Percentiles rank a stretch among this genome's conserved stretches.
Evolutionary conservation across 192 early-diverging fungal species (phyloP).

Genomic region (Backusella sp.): DNA sequence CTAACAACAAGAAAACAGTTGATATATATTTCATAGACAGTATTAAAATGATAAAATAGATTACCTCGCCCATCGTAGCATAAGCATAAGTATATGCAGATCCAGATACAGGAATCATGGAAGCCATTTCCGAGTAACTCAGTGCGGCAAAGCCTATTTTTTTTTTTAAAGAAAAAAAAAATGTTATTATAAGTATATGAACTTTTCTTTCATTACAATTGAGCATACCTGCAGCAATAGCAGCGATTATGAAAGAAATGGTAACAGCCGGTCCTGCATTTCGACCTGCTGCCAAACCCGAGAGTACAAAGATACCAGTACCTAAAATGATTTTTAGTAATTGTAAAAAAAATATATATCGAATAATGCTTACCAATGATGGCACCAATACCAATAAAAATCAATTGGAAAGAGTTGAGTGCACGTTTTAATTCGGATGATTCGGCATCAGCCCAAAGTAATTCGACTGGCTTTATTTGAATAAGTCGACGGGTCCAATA

Average conservation of each 20-base stretch:
- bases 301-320: conserved; percentile 39
- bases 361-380: conserved; percentile 20
- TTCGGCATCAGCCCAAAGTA: conserved; percentile 21
- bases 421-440: conserved; percentile 24
- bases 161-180: too few relatives aligned
- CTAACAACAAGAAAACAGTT: not conserved
- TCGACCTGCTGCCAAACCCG: conserved; percentile 66
- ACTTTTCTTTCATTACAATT: not conserved
- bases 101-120: conserved; percentile 84
- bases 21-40: not conserved
- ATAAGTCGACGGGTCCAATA: conserved; percentile 19
- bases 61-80: conserved; percentile 77
- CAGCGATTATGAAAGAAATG: conserved; percentile 78
- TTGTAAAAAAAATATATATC: not conserved
- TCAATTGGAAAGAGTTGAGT: conserved; percentile 14
- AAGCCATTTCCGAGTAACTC: conserved; percentile 85
- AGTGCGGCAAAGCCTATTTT: conserved; percentile 66
- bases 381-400: conserved; percentile 34
- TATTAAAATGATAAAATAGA: not conserved
- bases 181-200: not conserved
- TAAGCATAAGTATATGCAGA: conserved; percentile 88
- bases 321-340: not conserved
- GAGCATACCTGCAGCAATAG: conserved; percentile 55
- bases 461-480: conserved; percentile 33
- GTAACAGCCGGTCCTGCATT: conserved; percentile 85